Base-by-base conservation (phyloP, 345 rosid genomes). In the Gynandropsis gynandra region DNA sequence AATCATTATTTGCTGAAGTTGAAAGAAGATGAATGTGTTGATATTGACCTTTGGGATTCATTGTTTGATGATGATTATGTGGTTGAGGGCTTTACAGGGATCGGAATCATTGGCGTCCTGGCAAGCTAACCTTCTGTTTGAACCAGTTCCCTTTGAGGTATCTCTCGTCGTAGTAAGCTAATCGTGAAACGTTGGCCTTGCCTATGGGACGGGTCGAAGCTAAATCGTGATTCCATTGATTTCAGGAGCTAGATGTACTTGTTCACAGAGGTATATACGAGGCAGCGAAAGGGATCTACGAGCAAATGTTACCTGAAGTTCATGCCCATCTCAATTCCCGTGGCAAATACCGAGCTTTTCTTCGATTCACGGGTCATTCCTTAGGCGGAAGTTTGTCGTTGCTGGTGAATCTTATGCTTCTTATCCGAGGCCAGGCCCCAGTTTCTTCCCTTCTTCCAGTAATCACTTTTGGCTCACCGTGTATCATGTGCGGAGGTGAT, bases 211-310 rank as follows among this genome's bases (percentile, higher is more conserved):
- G n/a, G n/a, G n/a, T n/a, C n/a, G n/a, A 24, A 24, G 29, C 29
- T 24, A 24, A 24, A 24, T 5, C 29, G 2, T 24, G 29, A 24
- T 24, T 3, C 15, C 53, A 43, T 33, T 48, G 54, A 36, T 27
- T 68, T 42, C 70, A 84, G 89, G 95, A 88, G 17, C 54, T 85
- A 49, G 89, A 83, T 71, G 81, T 81, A 35, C 78, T 54, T 61
- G 94, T 85, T 61, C 99, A 92, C 47, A 80, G 97, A 76, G 99
- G 99, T 11, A 92, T 92, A 52, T 88, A 92, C 39, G 97, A 88
- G 80, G 99, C 95, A 49, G 99, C 99, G 17, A 92, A 88, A 74
- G 99, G 97, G 11, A 83, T 83, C 15, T 92, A 83, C 50, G 79
- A 78, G 18, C 95, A 92, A 63, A 82, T 85, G 85, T 63, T 92